Evolutionary conservation across 2,329 filamentous ascomycete species (phyloP).

Genomic region (Triangularia setosa): DNA sequence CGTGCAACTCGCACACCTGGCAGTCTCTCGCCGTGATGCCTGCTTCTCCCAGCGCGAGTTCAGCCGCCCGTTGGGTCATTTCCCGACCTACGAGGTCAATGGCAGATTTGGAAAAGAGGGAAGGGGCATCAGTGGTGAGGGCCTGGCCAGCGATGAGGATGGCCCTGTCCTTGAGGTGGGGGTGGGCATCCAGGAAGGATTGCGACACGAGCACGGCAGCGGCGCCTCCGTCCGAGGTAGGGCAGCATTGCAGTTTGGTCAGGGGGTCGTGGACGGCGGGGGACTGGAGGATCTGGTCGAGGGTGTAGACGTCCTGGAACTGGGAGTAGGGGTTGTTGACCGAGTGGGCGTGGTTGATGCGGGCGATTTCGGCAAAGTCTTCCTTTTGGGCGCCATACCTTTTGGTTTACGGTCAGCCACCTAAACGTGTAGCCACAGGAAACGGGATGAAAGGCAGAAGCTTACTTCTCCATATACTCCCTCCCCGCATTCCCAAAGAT

Average conservation of each 20-base stretch:
- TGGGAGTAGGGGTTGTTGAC: slow-evolving; percentile 87
- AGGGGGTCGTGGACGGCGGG: slow-evolving; percentile 80
- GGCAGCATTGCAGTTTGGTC: slow-evolving; percentile 98
- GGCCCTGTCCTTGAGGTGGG: slow-evolving; percentile 78
- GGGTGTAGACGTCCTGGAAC: slow-evolving; percentile 87
- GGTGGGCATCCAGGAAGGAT: slow-evolving; percentile 78
- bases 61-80: slow-evolving; percentile 72
- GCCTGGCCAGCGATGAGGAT: slow-evolving; percentile 84
- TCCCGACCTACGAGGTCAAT: slow-evolving; percentile 89
- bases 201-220: slow-evolving; percentile 87
- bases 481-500: slow-evolving; percentile 92
- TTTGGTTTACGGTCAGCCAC: slow-evolving; percentile 14
- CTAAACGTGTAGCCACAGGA: too few relatives aligned
- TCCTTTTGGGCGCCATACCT: slow-evolving; percentile 76
- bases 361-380: slow-evolving; percentile 92
- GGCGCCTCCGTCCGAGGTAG: slow-evolving; percentile 87
- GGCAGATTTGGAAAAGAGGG: slow-evolving; percentile 71
- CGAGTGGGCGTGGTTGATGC: slow-evolving; percentile 89
- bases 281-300: slow-evolving; percentile 72
- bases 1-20: slow-evolving; percentile 86
- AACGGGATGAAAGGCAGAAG: too few relatives aligned
- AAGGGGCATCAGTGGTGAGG: slow-evolving; percentile 77
- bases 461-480: slow-evolving; percentile 91
- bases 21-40: slow-evolving; percentile 65
- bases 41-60: slow-evolving; percentile 70